Percentiles rank a stretch among this genome's conserved stretches.
phyloP scores from a whole-genome alignment of 176 grass and related monocot genomes.

The Aegilops umbellulata region DNA sequence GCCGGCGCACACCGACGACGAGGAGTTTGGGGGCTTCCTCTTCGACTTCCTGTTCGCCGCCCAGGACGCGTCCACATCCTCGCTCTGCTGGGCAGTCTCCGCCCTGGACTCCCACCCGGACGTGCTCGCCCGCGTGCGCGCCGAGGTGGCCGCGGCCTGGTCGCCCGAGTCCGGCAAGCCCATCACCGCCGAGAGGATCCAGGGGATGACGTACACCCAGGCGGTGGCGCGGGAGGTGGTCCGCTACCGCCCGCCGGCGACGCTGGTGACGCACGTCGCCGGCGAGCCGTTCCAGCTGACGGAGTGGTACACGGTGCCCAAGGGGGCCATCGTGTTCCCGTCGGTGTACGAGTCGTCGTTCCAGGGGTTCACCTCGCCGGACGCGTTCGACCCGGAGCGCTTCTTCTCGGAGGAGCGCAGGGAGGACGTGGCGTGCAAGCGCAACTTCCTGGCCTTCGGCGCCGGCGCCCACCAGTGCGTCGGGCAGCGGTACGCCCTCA shows the following conservation, averaged over 20 bases:
- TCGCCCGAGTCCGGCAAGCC: conserved; percentile 58
- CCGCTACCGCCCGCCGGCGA: conserved; percentile 68
- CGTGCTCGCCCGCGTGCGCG: conserved; percentile 65
- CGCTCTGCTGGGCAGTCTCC: conserved; percentile 70
- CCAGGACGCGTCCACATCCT: conserved; percentile 94
- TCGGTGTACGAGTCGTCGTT: conserved; percentile 83
- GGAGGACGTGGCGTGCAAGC: conserved; percentile 78
- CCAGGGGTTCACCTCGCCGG: conserved; percentile 73
- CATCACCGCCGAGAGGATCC: conserved; percentile 55
- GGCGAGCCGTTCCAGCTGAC: conserved; percentile 69
- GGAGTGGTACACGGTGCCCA: conserved; percentile 87
- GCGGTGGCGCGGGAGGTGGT: conserved; percentile 88
- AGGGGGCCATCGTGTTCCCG: conserved; percentile 83
- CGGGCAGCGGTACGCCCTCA: conserved; percentile 84
- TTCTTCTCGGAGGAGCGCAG: conserved; percentile 62
- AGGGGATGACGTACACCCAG: conserved; percentile 76
- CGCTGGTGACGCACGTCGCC: conserved; percentile 80
- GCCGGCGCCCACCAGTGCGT: conserved; percentile 87
- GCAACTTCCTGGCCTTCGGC: conserved; percentile 82
- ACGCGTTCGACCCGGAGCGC: conserved; percentile 76
- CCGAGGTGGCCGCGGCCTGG: conserved; percentile 56
- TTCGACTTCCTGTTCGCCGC: conserved; percentile 96
- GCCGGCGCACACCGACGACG: conserved; percentile 47
- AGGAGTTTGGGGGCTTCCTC: conserved; percentile 55
- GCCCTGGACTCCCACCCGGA: conserved; percentile 75